Base-by-base conservation (phyloP, 768 basidiomycete genomes). In the Leccinum pellstonianum region DNA sequence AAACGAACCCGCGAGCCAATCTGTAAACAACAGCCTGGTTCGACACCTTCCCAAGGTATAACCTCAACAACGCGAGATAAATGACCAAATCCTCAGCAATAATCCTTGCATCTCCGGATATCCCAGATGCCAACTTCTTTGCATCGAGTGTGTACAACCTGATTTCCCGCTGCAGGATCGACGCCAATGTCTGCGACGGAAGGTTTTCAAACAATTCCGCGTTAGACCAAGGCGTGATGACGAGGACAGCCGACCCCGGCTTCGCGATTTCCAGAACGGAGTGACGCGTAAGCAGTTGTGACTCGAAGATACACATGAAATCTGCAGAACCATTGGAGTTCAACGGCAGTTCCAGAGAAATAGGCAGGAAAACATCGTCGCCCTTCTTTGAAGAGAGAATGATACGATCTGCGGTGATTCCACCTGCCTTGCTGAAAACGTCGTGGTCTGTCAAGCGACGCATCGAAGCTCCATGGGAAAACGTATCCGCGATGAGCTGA, bases 61-160 rank as follows among this genome's bases (percentile, higher is more conserved):
- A 79, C 55, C 92, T 81, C 68, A 98, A 75, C 79, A 98, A 92
- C 1, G 90, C 88, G 29, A 95, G 78, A 65, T 91, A 84, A 47
- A 86, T 82, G 37, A 91, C 68, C 61, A 91, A 73, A 62, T 77
- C 79, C 66, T 89, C 81, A 7, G 83, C 65, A 2, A 77, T 75
- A 46, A 81, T 79, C 57, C 74, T 75, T 9, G 70, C 70, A n/a
- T 72, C 68, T 10, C 70, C 67, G 47, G 23, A 55, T 35, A 64
- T 51, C 29, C 64, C 62, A 21, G 76, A 72, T 23, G 86, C 83
- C 43, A 87, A 71, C 29, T 73, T 71, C 61, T 81, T 82, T 10
- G 84, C 75, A 66, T 94, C 81, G 60, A 91, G 77, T 38, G 76
- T 79, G 70, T 82, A 90, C 9, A 90, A 62, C 35, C 77, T 83